These are phyloP conservation scores for Suhomyces coccinellae DNA, from an alignment of 1,139 yeast genomes.

Conservation along the genomic window DNA sequence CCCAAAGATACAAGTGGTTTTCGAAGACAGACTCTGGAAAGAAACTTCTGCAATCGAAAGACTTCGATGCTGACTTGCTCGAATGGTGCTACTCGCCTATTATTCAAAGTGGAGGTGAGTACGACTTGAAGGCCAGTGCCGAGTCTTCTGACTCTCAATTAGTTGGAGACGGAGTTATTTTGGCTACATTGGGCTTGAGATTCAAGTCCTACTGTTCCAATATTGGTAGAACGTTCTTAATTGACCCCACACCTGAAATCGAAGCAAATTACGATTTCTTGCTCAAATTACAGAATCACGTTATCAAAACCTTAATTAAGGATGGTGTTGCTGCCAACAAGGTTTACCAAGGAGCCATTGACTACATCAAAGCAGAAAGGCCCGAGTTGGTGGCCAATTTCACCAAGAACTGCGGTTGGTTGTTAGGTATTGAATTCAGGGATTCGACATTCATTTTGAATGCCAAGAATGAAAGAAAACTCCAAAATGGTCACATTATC, in stretches of 20 bases:
- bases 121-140: constrained; percentile 84
- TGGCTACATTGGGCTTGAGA: constrained; percentile 82
- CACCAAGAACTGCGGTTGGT: constrained; percentile 84
- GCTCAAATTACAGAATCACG: constrained; percentile 63
- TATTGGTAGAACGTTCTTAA: constrained; percentile 82
- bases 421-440: constrained; percentile 88
- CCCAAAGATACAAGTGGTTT: constrained; percentile 75
- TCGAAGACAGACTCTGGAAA: constrained; percentile 62
- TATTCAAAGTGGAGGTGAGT: constrained; percentile 84
- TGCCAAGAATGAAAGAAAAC: constrained; percentile 65
- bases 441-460: constrained; percentile 77
- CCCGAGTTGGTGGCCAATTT: constrained; percentile 68
- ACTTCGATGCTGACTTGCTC: constrained; percentile 71
- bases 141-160: constrained; percentile 66
- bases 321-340: constrained; percentile 68
- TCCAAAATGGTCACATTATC: constrained; percentile 74
- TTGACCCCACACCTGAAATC: constrained; percentile 83
- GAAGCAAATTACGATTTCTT: constrained; percentile 79
- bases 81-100: constrained; percentile 97
- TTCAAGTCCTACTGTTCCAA: constrained; percentile 90
- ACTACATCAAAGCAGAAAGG: constrained; percentile 53
- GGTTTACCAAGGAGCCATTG: constrained; percentile 64
- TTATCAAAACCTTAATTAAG: constrained; percentile 53
- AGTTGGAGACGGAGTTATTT: constrained; percentile 76
- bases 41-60: constrained; percentile 44